These are phyloP conservation scores for Terfezia boudieri DNA, from an alignment of 495 filamentous ascomycete species.

Conservation along the genomic window DNA sequence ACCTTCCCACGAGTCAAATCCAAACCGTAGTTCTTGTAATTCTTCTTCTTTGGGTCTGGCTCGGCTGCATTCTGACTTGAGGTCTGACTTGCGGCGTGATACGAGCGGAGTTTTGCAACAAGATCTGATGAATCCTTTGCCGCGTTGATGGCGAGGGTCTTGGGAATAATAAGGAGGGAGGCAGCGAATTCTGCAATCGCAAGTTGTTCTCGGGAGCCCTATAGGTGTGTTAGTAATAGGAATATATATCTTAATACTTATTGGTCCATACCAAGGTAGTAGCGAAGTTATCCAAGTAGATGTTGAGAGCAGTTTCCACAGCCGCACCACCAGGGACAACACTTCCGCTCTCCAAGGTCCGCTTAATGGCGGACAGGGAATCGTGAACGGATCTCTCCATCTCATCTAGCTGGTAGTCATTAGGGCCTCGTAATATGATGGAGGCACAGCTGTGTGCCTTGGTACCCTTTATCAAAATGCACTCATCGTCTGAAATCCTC, in stretches of 20 bases:
- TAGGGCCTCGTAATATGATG: constrained; percentile 85
- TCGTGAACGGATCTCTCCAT: constrained; percentile 99
- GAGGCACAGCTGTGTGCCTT: constrained; percentile 84
- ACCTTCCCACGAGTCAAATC: constrained; percentile 80
- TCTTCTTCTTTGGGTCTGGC: constrained; percentile 70
- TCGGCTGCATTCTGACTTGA: constrained; percentile 75
- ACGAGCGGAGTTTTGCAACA: constrained; percentile 80
- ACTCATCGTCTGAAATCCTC: constrained; percentile 95
- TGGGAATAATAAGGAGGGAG: constrained; percentile 81
- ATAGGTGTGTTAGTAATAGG: background rate
- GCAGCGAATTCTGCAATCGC: constrained; percentile 95
- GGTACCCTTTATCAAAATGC: constrained; percentile 88
- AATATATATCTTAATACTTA: background rate
- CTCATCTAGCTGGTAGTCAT: constrained; percentile 93
- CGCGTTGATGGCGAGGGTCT: constrained; percentile 90
- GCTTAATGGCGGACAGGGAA: constrained; percentile 87
- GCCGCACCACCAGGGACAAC: constrained; percentile 93
- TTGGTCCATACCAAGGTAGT: constrained; percentile 57
- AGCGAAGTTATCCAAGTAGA: constrained; percentile 98
- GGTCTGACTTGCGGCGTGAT: constrained; percentile 85
- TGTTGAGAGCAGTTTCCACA: constrained; percentile 95
- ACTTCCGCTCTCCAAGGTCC: constrained; percentile 86
- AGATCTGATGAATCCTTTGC: constrained; percentile 90
- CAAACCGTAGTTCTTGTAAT: constrained; percentile 93
- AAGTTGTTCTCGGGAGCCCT: constrained; percentile 89